Conservation (phyloP, 2,329 filamentous ascomycete genomes). For the Ambrosiella beaveri region DNA sequence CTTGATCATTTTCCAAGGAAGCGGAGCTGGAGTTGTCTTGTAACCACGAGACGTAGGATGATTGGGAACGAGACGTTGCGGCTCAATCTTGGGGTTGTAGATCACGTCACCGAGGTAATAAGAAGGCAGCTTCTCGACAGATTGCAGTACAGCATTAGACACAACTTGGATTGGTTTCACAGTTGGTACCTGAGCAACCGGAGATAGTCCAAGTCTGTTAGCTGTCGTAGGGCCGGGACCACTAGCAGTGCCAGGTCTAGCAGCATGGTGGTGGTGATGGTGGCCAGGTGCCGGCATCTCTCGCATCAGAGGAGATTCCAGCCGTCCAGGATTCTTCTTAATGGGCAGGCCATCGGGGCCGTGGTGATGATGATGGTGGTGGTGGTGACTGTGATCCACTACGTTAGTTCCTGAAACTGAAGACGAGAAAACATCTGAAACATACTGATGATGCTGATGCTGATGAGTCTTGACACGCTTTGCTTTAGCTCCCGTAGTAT, state of each 20-base stretch:
- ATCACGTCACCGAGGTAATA: conserved; percentile 71
- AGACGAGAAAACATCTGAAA: conserved; percentile 14
- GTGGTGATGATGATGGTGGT: conserved; percentile 39
- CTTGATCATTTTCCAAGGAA: conserved; percentile 56
- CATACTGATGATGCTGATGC: conserved; percentile 52
- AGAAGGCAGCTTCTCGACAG: conserved; percentile 52
- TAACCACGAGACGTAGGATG: conserved; percentile 26
- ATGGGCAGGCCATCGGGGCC: conserved; percentile 30
- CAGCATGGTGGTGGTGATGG: conserved; percentile 33
- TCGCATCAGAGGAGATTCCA: not conserved
- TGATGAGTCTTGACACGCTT: conserved; percentile 50
- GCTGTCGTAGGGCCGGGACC: not conserved
- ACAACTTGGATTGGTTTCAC: conserved; percentile 50
- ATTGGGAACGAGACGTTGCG: conserved; percentile 29
- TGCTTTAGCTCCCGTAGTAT: conserved; percentile 41
- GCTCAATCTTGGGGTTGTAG: conserved; percentile 52
- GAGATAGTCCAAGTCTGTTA: conserved; percentile 20
- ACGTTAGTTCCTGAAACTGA: not conserved
- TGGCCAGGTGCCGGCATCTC: conserved; percentile 13
- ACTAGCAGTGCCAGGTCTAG: conserved; percentile 14
- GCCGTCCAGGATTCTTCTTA: not conserved
- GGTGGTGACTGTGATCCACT: conserved; percentile 15
- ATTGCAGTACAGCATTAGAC: conserved; percentile 54
- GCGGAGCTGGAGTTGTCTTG: conserved; percentile 45
- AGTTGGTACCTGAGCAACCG: conserved; percentile 30